Evolutionary conservation across 257 asterid species (phyloP).

Genomic region (Plantago ovata): DNA sequence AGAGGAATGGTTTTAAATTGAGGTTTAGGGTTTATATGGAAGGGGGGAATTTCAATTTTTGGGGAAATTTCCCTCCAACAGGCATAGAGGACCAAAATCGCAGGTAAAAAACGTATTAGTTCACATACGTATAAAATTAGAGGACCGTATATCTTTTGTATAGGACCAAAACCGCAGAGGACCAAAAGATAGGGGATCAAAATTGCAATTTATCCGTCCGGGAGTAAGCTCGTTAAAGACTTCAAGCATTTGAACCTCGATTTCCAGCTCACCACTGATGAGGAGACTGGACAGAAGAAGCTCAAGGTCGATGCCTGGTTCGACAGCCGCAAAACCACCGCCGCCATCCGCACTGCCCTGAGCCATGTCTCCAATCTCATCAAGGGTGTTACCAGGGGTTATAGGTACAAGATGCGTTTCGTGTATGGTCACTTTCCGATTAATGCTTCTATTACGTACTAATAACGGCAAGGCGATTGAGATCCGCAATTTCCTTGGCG

Average conservation of each 20-base stretch:
- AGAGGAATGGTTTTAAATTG: no score
- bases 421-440: conserved; percentile 87
- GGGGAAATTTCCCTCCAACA: no score
- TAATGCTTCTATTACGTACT: conserved; percentile 63
- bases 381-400: conserved; percentile 72
- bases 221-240: conserved; percentile 59
- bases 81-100: no score
- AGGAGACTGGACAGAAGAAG: conserved; percentile 62
- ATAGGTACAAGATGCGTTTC: conserved; percentile 86
- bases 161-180: no score
- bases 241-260: conserved; percentile 81
- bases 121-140: no score
- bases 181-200: no score
- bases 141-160: no score
- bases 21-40: no score
- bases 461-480: conserved; percentile 49
- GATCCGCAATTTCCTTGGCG: conserved; percentile 88
- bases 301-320: conserved; percentile 84
- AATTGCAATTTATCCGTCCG: no score
- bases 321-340: conserved; percentile 73
- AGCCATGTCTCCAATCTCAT: conserved; percentile 74
- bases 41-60: no score
- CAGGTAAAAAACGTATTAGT: no score
- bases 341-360: conserved; percentile 75
- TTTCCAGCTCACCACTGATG: conserved; percentile 67